Conservation (phyloP, 2,329 filamentous ascomycete genomes). For the Sclerotinia sclerotiorum region DNA sequence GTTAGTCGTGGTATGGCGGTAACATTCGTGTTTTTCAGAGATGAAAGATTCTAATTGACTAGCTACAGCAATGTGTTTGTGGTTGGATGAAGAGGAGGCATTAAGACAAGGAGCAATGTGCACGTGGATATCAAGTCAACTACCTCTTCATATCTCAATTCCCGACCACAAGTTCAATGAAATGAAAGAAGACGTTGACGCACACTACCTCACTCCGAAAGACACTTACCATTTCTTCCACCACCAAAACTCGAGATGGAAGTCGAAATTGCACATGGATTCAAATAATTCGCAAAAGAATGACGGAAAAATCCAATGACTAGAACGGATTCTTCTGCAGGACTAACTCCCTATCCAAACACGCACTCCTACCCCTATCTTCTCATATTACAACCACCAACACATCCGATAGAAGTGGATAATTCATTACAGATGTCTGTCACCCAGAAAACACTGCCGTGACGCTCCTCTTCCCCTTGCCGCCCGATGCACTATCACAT, state of each 20-base stretch:
- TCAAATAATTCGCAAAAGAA: neutral
- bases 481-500: neutral
- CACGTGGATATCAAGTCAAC: neutral
- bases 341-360: neutral
- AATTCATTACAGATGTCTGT: neutral
- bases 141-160: neutral
- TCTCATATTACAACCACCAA: neutral
- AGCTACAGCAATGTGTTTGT: conserved; percentile 76
- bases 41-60: conserved; percentile 57
- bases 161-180: neutral
- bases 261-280: neutral
- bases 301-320: neutral
- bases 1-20: conserved; percentile 56
- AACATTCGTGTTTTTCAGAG: conserved; percentile 44
- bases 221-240: neutral
- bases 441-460: neutral
- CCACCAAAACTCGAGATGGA: neutral
- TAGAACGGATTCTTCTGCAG: neutral
- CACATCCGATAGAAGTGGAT: neutral
- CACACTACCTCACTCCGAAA: neutral
- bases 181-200: neutral
- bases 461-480: neutral
- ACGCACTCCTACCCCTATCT: neutral
- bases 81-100: conserved; percentile 43
- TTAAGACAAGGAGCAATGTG: conserved; percentile 23